phyloP scores from a whole-genome alignment of 2,329 filamentous ascomycete genomes.

The Ceratocystis lukuohia region DNA sequence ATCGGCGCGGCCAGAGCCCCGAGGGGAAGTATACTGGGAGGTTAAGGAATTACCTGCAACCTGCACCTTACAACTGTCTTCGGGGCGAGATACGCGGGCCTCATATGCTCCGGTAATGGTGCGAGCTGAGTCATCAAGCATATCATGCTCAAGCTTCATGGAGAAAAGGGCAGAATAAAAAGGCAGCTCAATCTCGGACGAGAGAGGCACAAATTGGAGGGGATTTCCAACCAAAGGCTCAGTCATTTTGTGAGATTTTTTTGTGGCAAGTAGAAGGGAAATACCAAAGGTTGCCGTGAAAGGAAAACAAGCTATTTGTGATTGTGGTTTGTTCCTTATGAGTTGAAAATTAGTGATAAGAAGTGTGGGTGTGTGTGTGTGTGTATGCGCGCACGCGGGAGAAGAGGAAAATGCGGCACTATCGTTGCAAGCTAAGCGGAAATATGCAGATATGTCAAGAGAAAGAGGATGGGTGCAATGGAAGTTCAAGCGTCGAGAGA shows the following conservation, averaged over 20 bases:
- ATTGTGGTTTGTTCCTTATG: too few species aligned
- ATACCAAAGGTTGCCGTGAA: background rate
- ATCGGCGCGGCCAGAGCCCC: constrained; percentile 66
- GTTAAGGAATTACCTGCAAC: constrained; percentile 77
- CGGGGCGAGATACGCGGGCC: constrained; percentile 58
- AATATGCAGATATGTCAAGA: too few species aligned
- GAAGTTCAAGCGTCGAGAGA: too few species aligned
- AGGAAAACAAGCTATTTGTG: too few species aligned
- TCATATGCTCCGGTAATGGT: constrained; percentile 82
- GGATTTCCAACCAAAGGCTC: constrained; percentile 22
- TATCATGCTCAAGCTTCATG: constrained; percentile 92
- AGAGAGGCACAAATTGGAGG: constrained; percentile 70
- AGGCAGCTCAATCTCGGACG: constrained; percentile 84
- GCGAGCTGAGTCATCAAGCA: constrained; percentile 84
- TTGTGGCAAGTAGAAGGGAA: constrained; percentile 22
- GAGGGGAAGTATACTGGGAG: constrained; percentile 42
- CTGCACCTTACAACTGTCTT: constrained; percentile 76
- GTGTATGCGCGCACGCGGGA: too few species aligned
- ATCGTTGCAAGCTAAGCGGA: too few species aligned
- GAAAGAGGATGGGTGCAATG: too few species aligned
- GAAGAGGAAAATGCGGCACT: too few species aligned
- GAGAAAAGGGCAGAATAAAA: constrained; percentile 90
- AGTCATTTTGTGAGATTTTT: constrained; percentile 10
- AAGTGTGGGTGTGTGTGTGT: too few species aligned
- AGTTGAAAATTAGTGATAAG: too few species aligned